These are phyloP conservation scores for Rhytidiadelphus loreus DNA, from an alignment of 225 moss, liverwort and hornwort species.

Conservation along the genomic window DNA sequence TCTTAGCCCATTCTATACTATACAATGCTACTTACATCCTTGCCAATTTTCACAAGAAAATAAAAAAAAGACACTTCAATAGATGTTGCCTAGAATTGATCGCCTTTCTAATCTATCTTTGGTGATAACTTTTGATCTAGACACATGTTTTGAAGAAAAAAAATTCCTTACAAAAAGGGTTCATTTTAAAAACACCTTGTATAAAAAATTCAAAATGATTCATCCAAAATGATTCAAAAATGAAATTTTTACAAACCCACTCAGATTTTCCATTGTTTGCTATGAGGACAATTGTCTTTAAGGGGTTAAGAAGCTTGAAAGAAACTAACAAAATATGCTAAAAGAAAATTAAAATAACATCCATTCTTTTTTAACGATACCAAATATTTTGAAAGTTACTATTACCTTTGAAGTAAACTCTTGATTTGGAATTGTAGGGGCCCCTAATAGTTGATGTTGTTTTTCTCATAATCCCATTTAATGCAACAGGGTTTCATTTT, in stretches of 20 bases:
- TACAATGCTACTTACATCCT: background rate
- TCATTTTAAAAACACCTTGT: background rate
- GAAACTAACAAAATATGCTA: background rate
- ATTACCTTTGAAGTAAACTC: background rate
- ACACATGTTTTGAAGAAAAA: background rate
- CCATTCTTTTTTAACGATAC: background rate
- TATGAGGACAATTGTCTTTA: accelerated
- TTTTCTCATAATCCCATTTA: background rate
- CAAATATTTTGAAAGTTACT: background rate
- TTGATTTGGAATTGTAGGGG: background rate
- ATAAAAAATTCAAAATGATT: background rate
- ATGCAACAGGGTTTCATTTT: background rate
- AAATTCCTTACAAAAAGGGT: background rate
- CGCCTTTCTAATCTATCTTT: background rate
- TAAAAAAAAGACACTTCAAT: background rate
- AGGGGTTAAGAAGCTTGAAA: background rate
- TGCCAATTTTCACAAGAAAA: accelerated
- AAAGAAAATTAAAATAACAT: background rate
- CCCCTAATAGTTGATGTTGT: accelerated
- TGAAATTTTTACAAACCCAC: accelerated
- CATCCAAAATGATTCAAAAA: background rate
- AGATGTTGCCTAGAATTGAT: background rate
- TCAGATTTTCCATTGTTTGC: accelerated
- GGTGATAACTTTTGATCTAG: background rate
- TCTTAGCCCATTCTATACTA: background rate